Evolutionary conservation across 257 asterid genomes (phyloP).

Genomic region (Nicotiana paniculata): DNA sequence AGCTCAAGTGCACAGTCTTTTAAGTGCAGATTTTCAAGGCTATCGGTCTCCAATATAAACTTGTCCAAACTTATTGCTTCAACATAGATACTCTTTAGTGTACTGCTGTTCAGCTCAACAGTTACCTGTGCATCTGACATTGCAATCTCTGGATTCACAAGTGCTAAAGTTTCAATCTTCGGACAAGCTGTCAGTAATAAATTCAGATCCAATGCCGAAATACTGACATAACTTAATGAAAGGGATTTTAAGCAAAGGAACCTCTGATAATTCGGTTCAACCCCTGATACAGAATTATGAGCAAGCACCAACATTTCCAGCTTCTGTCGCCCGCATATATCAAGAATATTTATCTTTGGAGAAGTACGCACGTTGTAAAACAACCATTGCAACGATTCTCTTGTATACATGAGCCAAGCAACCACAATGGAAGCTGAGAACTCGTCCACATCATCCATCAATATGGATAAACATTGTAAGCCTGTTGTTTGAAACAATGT

Average conservation of each 20-base stretch:
- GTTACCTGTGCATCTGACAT: slow-evolving; percentile 76
- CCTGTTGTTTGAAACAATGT: slow-evolving; percentile 68
- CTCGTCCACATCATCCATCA: slow-evolving; percentile 78
- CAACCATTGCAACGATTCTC: slow-evolving; percentile 63
- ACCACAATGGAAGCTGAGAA: slow-evolving; percentile 71
- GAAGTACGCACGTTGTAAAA: slow-evolving; percentile 68
- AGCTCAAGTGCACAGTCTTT: slow-evolving; percentile 73
- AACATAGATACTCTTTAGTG: slow-evolving; percentile 64
- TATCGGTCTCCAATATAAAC: slow-evolving; percentile 72
- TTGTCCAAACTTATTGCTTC: slow-evolving; percentile 82
- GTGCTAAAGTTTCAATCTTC: slow-evolving; percentile 45
- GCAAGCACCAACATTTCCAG: slow-evolving; percentile 72
- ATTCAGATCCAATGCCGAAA: slow-evolving; percentile 71
- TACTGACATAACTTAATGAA: slow-evolving; percentile 71
- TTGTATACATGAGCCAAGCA: slow-evolving; percentile 88
- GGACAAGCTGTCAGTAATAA: slow-evolving; percentile 71
- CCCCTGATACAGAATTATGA: slow-evolving; percentile 67
- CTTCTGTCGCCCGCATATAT: slow-evolving; percentile 78
- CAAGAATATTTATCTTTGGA: slow-evolving; percentile 72
- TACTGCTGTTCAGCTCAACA: slow-evolving; percentile 57
- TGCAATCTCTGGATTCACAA: slow-evolving; percentile 64
- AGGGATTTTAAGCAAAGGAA: slow-evolving; percentile 63
- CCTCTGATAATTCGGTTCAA: slow-evolving; percentile 72
- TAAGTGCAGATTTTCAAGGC: slow-evolving; percentile 70
- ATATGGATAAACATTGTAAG: slow-evolving; percentile 55